Base-by-base conservation (phyloP, 768 basidiomycete species). In the Pisolithus tinctorius region DNA sequence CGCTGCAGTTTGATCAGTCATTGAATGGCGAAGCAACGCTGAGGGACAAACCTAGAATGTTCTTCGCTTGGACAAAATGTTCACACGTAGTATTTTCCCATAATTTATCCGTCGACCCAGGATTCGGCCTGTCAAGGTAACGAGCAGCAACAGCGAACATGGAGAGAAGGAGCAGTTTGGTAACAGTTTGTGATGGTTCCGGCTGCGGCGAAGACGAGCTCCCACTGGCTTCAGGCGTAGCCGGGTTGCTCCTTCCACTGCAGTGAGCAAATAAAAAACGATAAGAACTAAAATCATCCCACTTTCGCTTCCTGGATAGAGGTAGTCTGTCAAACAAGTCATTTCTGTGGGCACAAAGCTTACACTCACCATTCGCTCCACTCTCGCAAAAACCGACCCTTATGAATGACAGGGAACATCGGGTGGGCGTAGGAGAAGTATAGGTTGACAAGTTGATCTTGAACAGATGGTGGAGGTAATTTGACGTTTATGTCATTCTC, bases 341-440 rank as follows among this genome's bases (percentile, higher is more conserved):
- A 26, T 5, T 14, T 13, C 31, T 45, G 31, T 10, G 49, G 1
- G 48, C 8, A 50, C 30, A 34, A 56, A 25, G 48, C 5, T 34
- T 3, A 34, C 11, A 31, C 69, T 58, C 57, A 81, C 82, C 76
- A 76, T 14, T 70, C 66, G 37, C 73, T 69, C 61, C 80, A 92
- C 55, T 86, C 82, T 16, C 76, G 66, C 57, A 87, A 63, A 65
- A 93, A 91, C 20, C 79, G 76, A 11, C 67, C 69, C 66, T 84
- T 87, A 66, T 88, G 81, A n/a, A 93, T 68, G 43, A 93, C 74
- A 6, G 92, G 93, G 59, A 88, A 87, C 48, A 83, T 74, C 6
- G 92, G 90, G 58, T 94, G 91, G 29, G 87, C 82, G 60, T 90
- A 86, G 10, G 79, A 80, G 68, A 93, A 93, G 65, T 89, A 94